Percentiles rank a stretch among this genome's conserved stretches.
Conservation (phyloP, 257 asterid genomes). For the Haberlea rhodopensis region DNA sequence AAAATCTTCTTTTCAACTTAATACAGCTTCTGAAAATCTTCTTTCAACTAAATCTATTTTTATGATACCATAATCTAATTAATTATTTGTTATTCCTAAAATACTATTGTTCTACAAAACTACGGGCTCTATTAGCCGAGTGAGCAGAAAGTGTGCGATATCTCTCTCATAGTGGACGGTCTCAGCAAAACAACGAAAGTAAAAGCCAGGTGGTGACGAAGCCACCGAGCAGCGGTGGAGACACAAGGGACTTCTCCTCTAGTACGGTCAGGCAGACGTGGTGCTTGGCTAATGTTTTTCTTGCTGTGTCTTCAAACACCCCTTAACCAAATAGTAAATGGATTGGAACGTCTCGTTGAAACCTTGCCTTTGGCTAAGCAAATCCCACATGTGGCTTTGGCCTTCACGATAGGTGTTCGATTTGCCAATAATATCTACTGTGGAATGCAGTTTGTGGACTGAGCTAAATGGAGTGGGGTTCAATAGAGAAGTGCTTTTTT, state of each 20-base stretch:
- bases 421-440: slow-evolving; percentile 84
- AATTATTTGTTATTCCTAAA: too few species aligned
- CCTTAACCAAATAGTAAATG: slow-evolving; percentile 93
- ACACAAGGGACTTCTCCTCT: slow-evolving; percentile 18
- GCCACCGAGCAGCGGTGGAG: slow-evolving; percentile 9
- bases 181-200: slow-evolving; percentile 31
- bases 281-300: slow-evolving; percentile 94
- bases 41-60: too few species aligned
- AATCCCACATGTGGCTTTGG: slow-evolving; percentile 72
- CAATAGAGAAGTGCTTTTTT: too few species aligned
- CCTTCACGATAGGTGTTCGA: slow-evolving; percentile 83
- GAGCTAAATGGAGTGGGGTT: slow-evolving; percentile 88
- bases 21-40: too few species aligned
- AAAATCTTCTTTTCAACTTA: too few species aligned
- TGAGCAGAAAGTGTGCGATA: slow-evolving; percentile 53
- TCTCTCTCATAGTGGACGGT: slow-evolving; percentile 38
- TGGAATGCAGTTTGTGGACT: slow-evolving; percentile 93
- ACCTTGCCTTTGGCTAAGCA: slow-evolving; percentile 66
- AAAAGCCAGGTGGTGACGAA: slow-evolving; percentile 31
- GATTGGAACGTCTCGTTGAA: slow-evolving; percentile 70
- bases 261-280: slow-evolving; percentile 50
- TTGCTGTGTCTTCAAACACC: slow-evolving; percentile 78
- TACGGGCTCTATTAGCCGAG: slow-evolving; percentile 75
- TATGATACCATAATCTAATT: too few species aligned
- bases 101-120: too few species aligned